These are phyloP conservation scores for Aspergillus sclerotiicarbonarius DNA, from an alignment of 495 filamentous ascomycete species.

Conservation along the genomic window DNA sequence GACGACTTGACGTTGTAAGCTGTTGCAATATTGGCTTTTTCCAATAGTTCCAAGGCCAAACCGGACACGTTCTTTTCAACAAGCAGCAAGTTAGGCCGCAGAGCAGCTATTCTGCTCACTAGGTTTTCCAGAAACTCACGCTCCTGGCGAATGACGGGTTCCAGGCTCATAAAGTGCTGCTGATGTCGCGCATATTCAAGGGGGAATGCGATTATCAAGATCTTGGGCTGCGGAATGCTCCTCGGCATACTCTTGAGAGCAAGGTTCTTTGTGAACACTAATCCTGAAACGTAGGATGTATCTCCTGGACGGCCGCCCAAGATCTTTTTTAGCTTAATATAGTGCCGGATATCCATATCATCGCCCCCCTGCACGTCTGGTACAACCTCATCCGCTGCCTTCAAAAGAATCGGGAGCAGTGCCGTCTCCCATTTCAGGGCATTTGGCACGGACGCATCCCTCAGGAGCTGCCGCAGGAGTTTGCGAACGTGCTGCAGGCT, in stretches of 20 bases:
- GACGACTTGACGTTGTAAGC: constrained; percentile 95
- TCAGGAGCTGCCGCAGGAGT: constrained; percentile 77
- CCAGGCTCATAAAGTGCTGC: constrained; percentile 96
- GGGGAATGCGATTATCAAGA: constrained; percentile 90
- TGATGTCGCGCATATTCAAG: constrained; percentile 95
- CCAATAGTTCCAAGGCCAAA: constrained; percentile 80
- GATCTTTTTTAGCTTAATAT: constrained; percentile 96
- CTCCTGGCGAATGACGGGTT: constrained; percentile 96
- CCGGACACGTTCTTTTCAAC: constrained; percentile 90
- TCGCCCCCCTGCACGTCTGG: constrained; percentile 86
- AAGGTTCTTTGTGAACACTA: constrained; percentile 96
- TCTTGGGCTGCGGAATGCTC: constrained; percentile 77
- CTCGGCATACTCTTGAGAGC: constrained; percentile 94
- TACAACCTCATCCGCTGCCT: constrained; percentile 91
- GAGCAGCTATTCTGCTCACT: constrained; percentile 83
- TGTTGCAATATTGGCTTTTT: constrained; percentile 84
- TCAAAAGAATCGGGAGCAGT: constrained; percentile 84
- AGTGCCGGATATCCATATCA: constrained; percentile 97
- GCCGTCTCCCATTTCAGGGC: constrained; percentile 83
- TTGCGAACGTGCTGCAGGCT: constrained; percentile 85
- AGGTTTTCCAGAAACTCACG: constrained; percentile 91
- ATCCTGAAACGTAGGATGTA: constrained; percentile 89
- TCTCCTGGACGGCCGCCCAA: constrained; percentile 86
- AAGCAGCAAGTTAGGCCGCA: constrained; percentile 80
- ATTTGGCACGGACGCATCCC: constrained; percentile 71